Base-by-base conservation (phyloP, 352 stramenopile genomes). In the Phytophthora palmivora region DNA sequence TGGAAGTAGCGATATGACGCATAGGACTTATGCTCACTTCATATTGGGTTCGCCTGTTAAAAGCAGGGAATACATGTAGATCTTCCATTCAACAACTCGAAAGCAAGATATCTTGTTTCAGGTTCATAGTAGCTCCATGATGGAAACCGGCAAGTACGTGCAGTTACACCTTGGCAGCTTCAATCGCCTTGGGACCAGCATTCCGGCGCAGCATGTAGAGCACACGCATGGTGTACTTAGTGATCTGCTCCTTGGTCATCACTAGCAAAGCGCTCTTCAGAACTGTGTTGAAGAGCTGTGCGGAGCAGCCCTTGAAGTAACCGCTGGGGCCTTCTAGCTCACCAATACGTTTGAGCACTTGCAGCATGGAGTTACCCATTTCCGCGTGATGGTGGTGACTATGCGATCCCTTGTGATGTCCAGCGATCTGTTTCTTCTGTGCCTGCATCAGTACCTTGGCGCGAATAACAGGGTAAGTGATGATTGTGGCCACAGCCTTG, bases 391-490 rank as follows among this genome's bases (percentile, higher is more conserved):
- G 67, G 46, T 88, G 72, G 64, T 86, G 65, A 21, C 75, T 59
- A 52, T 80, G 63, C 10, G 64, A 43, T 4, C 26, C 62, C 36
- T 67, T 62, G 15, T 64, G 37, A 4, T 48, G 45, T 18, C 51
- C 57, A 26, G 67, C 61, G 18, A 71, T 49, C 19, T 87, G 70
- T 54, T 88, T 87, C 62, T 87, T 89, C 68, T 91, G 76, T 1
- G 82, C 82, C 63, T 94, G 84, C 79, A 94, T 91, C n/a, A 94
- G 67, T 50, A 94, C 87, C 70, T 96, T 96, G 30, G 88, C 87
- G 28, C 88, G 88, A 65, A 96, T 96, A 37, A 96, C 57, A 5
- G 88, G 88, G 70, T 96, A 96, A n/a, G 88, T 96, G 37, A 95
- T 14, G 24, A 96, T 49, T 2, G 88, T 96, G 14, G 88, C 88